Conservation (phyloP, 352 stramenopile genomes). For the Phytophthora pinifolia region DNA sequence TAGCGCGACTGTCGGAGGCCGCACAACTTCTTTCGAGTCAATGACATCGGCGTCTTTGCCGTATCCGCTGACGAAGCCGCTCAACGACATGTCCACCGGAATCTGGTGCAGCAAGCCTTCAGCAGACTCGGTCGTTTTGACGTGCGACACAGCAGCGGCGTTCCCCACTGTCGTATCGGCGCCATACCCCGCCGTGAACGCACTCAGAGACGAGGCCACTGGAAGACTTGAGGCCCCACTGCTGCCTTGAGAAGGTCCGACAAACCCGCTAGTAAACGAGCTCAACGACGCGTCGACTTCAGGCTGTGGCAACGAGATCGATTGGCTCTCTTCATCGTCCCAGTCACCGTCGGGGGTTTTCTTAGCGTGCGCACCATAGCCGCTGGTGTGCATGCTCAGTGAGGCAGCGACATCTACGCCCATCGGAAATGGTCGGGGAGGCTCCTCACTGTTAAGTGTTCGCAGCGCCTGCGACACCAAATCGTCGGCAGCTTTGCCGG, state of each 20-base stretch:
- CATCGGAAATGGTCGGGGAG: conserved; percentile 5
- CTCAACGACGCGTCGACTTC: conserved; percentile 41
- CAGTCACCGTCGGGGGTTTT: not conserved
- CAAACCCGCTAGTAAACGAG: conserved; percentile 45
- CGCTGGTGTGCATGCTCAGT: conserved; percentile 13
- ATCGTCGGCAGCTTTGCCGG: conserved; percentile 12
- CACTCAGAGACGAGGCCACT: conserved; percentile 40
- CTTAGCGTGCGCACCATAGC: conserved; percentile 7
- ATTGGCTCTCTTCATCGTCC: not conserved
- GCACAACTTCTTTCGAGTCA: conserved; percentile 7
- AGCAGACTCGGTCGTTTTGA: conserved; percentile 2
- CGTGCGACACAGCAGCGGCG: not conserved
- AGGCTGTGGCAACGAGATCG: not conserved
- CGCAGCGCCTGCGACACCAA: conserved; percentile 31
- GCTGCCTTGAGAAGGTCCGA: not conserved
- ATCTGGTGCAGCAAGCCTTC: conserved; percentile 5
- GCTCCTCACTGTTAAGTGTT: conserved; percentile 34
- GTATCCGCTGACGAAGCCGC: conserved; percentile 27
- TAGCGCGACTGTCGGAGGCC: not conserved
- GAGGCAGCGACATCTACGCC: conserved; percentile 12
- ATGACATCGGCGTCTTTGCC: not conserved
- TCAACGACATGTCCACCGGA: conserved; percentile 37
- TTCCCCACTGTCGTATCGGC: not conserved
- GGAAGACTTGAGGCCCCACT: conserved; percentile 1
- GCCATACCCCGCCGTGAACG: conserved; percentile 36